Evolutionary conservation across 1,284 basidiomycete genomes (phyloP).

Genomic region (Cystobasidium pallidum): DNA sequence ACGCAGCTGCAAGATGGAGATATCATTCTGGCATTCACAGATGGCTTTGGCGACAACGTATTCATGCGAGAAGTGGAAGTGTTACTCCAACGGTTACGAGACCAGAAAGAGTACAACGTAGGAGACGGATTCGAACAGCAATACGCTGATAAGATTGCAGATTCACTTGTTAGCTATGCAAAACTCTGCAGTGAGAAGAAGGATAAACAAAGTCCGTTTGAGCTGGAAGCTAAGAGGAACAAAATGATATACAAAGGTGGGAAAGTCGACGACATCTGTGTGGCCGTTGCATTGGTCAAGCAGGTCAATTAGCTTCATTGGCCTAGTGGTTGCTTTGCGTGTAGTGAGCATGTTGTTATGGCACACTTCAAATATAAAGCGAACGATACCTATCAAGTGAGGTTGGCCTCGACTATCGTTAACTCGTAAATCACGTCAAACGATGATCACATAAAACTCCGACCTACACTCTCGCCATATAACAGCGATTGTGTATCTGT

Average conservation of each 20-base stretch:
- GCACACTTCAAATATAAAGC: no score
- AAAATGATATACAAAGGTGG: constrained; percentile 58
- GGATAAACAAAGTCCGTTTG: constrained; percentile 66
- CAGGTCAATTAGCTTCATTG: constrained; percentile 9
- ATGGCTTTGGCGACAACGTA: constrained; percentile 84
- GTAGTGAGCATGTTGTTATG: no score
- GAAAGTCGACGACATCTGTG: constrained; percentile 61
- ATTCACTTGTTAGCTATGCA: constrained; percentile 71
- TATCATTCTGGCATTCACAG: constrained; percentile 65
- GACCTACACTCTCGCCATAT: no score
- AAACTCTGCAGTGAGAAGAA: constrained; percentile 68
- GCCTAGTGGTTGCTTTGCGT: no score
- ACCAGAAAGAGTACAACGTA: constrained; percentile 55
- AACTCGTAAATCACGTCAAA: no score
- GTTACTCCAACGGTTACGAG: constrained; percentile 68
- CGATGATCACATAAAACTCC: no score
- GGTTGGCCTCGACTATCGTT: no score
- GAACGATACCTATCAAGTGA: no score
- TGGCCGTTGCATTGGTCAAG: constrained; percentile 59
- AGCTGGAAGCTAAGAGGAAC: constrained; percentile 54
- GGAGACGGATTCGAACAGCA: constrained; percentile 5
- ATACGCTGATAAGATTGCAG: constrained; percentile 61
- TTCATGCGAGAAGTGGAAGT: constrained; percentile 70
- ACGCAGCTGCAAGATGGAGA: constrained; percentile 62
- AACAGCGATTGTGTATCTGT: no score